A percentile compares a stretch with the other conserved stretches of the same genome.
phyloP scores from a whole-genome alignment of 129 eudicot genomes.

The Lonicera japonica region DNA sequence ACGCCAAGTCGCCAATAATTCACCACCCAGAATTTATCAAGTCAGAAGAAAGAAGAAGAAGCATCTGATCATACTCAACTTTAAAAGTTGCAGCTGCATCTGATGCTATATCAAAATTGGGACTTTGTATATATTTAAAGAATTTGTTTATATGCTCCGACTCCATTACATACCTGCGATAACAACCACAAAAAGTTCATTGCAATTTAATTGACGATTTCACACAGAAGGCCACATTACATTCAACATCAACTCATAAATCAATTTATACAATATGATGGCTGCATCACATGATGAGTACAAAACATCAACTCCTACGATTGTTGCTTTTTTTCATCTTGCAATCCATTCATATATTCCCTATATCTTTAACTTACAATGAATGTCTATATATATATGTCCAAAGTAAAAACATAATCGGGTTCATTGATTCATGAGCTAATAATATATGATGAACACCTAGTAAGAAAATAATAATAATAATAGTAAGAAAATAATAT shows the following conservation, averaged over 20 bases:
- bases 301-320: too few species aligned
- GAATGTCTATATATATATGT: background rate
- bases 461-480: too few species aligned
- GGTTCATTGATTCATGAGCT: background rate
- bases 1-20: background rate
- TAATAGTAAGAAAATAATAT: too few species aligned
- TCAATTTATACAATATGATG: background rate
- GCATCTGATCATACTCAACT: constrained; percentile 32
- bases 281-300: too few species aligned
- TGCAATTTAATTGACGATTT: background rate
- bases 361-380: background rate
- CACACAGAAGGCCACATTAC: background rate
- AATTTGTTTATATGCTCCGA: constrained; percentile 76
- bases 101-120: constrained; percentile 82
- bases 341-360: too few species aligned
- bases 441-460: too few species aligned
- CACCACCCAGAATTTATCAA: background rate
- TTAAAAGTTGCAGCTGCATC: constrained; percentile 81
- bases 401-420: background rate
- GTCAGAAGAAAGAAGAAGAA: background rate
- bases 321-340: too few species aligned
- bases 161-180: constrained; percentile 61
- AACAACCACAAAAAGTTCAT: constrained; percentile 17
- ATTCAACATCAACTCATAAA: background rate
- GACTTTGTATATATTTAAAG: constrained; percentile 63